Evolutionary conservation across 2,329 filamentous ascomycete species (phyloP).

Genomic region (Colletotrichum sansevieriae): DNA sequence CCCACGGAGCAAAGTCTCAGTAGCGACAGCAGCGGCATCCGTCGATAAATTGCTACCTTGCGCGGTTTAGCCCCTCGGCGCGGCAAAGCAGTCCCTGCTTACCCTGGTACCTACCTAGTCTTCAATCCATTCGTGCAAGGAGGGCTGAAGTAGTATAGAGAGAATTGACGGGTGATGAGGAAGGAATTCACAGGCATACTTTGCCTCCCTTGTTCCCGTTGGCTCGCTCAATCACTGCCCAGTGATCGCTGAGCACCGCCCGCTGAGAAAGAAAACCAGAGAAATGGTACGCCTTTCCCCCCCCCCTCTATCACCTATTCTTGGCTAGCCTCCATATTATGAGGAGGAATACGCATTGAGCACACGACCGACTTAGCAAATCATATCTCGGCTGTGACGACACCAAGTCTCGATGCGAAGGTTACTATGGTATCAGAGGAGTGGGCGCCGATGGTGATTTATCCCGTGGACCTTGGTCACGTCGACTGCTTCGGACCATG

Average conservation of each 20-base stretch:
- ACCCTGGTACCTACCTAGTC: constrained; percentile 10
- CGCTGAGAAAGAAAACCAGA: constrained; percentile 2
- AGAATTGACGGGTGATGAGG: constrained; percentile 21
- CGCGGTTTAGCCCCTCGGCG: constrained; percentile 22
- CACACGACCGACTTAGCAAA: background rate
- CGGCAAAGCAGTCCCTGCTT: constrained; percentile 14
- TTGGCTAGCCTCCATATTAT: constrained; percentile 15
- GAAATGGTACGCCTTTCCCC: background rate
- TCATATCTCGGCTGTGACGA: background rate
- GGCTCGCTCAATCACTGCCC: constrained; percentile 15
- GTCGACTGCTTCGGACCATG: background rate
- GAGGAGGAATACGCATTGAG: background rate
- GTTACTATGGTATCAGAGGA: background rate
- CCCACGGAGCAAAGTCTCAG: constrained; percentile 15
- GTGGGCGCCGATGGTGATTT: constrained; percentile 2
- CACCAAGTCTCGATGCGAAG: background rate
- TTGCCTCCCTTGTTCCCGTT: background rate
- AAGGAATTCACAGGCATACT: constrained; percentile 13
- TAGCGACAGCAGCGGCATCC: background rate
- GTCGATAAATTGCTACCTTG: constrained; percentile 7
- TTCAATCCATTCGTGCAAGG: constrained; percentile 27
- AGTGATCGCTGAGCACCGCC: constrained; percentile 16
- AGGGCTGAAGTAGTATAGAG: constrained; percentile 16
- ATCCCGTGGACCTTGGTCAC: no score
- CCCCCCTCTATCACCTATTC: background rate